Base-by-base conservation (phyloP, 176 grass and related monocot species). In the Raddia distichophylla region DNA sequence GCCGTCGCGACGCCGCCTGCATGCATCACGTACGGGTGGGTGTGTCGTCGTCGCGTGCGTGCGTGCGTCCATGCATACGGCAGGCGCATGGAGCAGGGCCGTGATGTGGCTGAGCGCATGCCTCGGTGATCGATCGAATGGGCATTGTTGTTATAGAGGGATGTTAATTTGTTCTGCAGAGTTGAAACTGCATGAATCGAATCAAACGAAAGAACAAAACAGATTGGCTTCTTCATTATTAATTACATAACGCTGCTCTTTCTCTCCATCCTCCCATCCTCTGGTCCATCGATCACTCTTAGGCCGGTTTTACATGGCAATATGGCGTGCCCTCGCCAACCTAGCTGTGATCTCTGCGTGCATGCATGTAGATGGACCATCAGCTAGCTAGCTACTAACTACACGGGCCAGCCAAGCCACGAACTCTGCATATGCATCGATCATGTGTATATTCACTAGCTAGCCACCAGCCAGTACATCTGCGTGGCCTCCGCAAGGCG, bases 161-260 rank as follows among this genome's bases (percentile, higher is more conserved):
- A 40, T 40, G 37, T 40, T 27, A 68, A 33, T 79, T 85, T 85
- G 72, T 85, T 79, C 37, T 40, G 2, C 37, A 40, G 4, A 40
- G 49, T 49, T 63, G 27, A 3, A n/a, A 40, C 51, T 10, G 8
- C 58, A 68, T 20, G 35, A 19, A 79, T 35, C 45, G 5, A 73
- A 83, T 46, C 60, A 47, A 73, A 71, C 62, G 76, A 68, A 12
- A 5, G 17, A 27, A 60, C 62, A 65, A 32, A 37, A 10, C 54
- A 32, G 65, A 78, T 74, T 55, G 63, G 59, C 1, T 49, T 63
- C 40, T 27, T 27, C 27, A 27, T 27, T 27, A 69, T 69, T 73
- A 79, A 67, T 79, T 32, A 15, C 11, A 0, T 10, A 22, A 10
- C 4, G 9, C 40, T 67, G 64, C 37, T 11, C 19, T 15, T 15